A percentile compares a stretch with the other conserved stretches of the same genome.
These are phyloP conservation scores for Liriodendron chinense DNA, from an alignment of 164 flowering plant genomes.

Conservation along the genomic window DNA sequence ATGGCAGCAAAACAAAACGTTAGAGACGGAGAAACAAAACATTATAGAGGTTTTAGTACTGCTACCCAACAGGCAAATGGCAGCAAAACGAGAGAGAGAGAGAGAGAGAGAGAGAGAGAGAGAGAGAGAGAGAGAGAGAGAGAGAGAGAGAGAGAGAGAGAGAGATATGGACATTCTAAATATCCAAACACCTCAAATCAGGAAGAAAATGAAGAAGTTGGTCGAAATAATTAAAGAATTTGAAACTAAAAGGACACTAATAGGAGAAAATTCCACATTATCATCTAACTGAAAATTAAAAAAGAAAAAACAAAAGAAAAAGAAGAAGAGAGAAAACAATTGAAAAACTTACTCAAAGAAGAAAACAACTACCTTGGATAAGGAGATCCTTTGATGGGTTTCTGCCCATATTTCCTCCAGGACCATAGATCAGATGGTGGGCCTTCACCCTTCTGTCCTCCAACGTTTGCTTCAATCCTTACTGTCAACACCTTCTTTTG, in stretches of 20 bases:
- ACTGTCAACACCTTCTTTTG: conserved; percentile 61
- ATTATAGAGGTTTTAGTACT: too few species aligned
- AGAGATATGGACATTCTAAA: too few species aligned
- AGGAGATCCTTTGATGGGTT: conserved; percentile 88
- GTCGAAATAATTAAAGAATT: too few species aligned
- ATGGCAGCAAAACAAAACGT: too few species aligned
- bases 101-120: neutral
- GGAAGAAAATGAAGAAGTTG: neutral
- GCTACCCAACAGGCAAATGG: too few species aligned
- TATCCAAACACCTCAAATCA: neutral
- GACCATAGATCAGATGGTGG: conserved; percentile 88
- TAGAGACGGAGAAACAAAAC: too few species aligned
- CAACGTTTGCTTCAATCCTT: conserved; percentile 46
- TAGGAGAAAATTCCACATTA: too few species aligned
- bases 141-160: too few species aligned
- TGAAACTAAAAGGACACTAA: too few species aligned
- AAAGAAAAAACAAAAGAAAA: neutral
- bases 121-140: too few species aligned
- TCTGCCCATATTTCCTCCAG: conserved; percentile 92
- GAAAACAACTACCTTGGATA: conserved; percentile 54
- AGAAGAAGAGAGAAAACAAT: neutral
- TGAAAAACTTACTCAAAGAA: neutral
- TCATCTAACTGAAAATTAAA: neutral
- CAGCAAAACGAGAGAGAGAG: neutral
- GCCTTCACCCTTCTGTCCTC: conserved; percentile 62